Evolutionary conservation across 192 early-diverging fungal genomes (phyloP).

Genomic region (Chytriomyces hyalinus): DNA sequence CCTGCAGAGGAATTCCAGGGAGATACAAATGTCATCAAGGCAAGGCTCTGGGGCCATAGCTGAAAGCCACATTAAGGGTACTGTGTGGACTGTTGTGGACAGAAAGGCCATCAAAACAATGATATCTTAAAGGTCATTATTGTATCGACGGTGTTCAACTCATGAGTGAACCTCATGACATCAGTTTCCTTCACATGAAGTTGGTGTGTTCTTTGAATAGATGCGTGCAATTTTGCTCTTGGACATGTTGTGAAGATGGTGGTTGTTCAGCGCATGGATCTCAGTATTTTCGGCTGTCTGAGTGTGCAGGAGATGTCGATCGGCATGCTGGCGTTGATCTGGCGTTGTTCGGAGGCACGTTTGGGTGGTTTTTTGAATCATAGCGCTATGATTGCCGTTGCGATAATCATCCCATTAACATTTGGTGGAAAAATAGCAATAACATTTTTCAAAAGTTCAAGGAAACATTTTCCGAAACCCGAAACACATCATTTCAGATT

Average conservation of each 20-base stretch:
- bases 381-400: background rate
- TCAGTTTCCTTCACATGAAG: constrained; percentile 33
- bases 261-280: background rate
- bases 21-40: background rate
- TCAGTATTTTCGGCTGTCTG: background rate
- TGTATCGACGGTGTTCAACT: background rate
- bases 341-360: background rate
- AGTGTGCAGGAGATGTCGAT: background rate
- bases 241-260: background rate
- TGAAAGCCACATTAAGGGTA: background rate
- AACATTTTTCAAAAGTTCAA: background rate
- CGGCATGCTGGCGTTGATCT: background rate
- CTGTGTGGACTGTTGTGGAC: too few species aligned
- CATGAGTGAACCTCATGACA: constrained; percentile 15
- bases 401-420: background rate
- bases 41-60: background rate
- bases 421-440: background rate
- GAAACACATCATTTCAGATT: too few species aligned
- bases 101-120: background rate
- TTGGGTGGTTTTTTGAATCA: background rate
- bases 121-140: background rate
- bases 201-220: background rate
- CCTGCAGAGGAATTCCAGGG: background rate
- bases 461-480: too few species aligned
- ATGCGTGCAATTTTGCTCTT: background rate